Base-by-base conservation (phyloP, 2,329 filamentous ascomycete genomes). In the Aureobasidium sp. region DNA sequence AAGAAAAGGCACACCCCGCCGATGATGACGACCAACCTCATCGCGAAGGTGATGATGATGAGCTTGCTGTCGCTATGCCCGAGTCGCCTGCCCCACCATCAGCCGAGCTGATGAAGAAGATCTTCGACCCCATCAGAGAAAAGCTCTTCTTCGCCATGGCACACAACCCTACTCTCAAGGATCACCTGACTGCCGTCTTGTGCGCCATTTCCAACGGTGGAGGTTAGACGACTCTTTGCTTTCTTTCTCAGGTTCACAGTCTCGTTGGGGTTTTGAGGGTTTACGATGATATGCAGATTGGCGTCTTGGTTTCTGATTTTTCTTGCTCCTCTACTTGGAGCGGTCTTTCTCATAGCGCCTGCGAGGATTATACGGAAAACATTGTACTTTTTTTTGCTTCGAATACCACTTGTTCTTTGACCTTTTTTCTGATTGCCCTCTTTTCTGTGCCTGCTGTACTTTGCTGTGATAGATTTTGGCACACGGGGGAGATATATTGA, bases 71-170 rank as follows among this genome's bases (percentile, higher is more conserved):
- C 27, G 47, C 31, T 81, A 79, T 45, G 79, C 79, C 62, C 76
- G 76, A 48, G 78, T 80, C 52, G 82, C 57, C 57, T 5, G 27
- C 42, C 24, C 57, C 57, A 19, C 84, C 1, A 88, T 49, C 39
- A 3, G 61, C 58, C 17, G 57, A 58, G 35, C 42, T 85, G 84
- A 87, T 89, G 63, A 84, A 88, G 70, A 77, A 76, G 62, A 76
- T 90, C 31, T 91, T 91, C 74, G 81, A 85, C 49, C 84, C 85
- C 0, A 79, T 88, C 59, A 78, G 85, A 70, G 79, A 82, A 12
- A 82, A 85, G 39, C 74, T 90, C 22, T 88, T 84, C 69, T 87
- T 87, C 72, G 81, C 90, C 47, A 81, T 89, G 76, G 82, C 85
- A 35, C 85, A 90, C 71, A 91, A 91, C 66, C 66, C 73, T 35